phyloP scores from a whole-genome alignment of 768 basidiomycete genomes.

The Phylloporus sp. region DNA sequence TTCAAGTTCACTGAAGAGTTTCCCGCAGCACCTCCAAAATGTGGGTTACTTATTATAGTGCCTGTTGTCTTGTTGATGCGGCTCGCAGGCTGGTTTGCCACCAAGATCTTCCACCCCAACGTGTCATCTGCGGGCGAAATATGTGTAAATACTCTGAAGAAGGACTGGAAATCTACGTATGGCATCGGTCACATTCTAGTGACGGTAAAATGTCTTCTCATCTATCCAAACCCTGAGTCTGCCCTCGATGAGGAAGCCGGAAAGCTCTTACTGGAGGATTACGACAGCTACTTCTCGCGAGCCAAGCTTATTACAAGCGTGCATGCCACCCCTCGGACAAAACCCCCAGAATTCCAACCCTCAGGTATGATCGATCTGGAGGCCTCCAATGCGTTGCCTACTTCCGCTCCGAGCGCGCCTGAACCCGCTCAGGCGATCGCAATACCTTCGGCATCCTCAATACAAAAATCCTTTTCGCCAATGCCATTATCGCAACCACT shows the following conservation, averaged over 20 bases:
- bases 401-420: constrained; percentile 16
- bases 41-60: constrained; percentile 36
- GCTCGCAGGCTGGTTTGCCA: constrained; percentile 74
- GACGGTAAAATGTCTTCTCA: constrained; percentile 92
- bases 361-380: constrained; percentile 32
- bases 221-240: constrained; percentile 95
- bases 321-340: constrained; percentile 78
- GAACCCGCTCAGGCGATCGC: constrained; percentile 32
- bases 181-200: constrained; percentile 90
- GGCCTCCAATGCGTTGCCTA: constrained; percentile 10
- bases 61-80: constrained; percentile 4
- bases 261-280: constrained; percentile 85
- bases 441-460: constrained; percentile 38
- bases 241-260: constrained; percentile 96
- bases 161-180: constrained; percentile 91
- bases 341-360: constrained; percentile 68
- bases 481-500: constrained; percentile 37
- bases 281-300: constrained; percentile 80
- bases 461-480: constrained; percentile 42
- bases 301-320: constrained; percentile 88
- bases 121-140: constrained; percentile 89
- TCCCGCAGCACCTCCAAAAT: constrained; percentile 91
- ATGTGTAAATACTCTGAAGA: constrained; percentile 95
- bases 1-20: constrained; percentile 94
- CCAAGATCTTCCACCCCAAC: constrained; percentile 98